A percentile compares a stretch with the other conserved stretches of the same genome.
Conservation (phyloP, 345 rosid species). For the Hypericum perforatum region DNA sequence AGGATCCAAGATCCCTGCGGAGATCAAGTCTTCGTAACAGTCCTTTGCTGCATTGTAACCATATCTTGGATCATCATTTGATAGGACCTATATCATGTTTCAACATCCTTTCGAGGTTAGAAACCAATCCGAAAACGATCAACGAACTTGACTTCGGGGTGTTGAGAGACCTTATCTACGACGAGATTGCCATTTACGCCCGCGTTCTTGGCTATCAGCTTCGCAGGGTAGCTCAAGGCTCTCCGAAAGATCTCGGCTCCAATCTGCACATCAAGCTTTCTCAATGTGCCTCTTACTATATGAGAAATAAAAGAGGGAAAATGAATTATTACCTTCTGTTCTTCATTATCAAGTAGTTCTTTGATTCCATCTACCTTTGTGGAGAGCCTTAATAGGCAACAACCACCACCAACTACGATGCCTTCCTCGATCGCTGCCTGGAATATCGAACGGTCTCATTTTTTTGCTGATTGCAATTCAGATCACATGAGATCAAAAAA, state of each 20-base stretch:
- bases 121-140: not conserved
- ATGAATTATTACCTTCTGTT: constrained; percentile 50
- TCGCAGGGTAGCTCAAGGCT: constrained; percentile 72
- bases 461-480: not conserved
- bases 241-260: constrained; percentile 87
- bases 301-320: not conserved
- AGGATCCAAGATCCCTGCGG: constrained; percentile 82
- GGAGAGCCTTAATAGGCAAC: constrained; percentile 69
- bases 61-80: constrained; percentile 33
- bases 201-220: constrained; percentile 76
- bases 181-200: constrained; percentile 72
- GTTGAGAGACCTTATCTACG: constrained; percentile 48
- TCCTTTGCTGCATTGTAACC: constrained; percentile 87
- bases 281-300: not conserved
- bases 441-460: constrained; percentile 15
- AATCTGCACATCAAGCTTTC: constrained; percentile 32
- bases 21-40: constrained; percentile 65
- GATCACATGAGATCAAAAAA: not conserved
- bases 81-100: constrained; percentile 42
- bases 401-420: constrained; percentile 87
- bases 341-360: constrained; percentile 55
- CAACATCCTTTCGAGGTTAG: not conserved
- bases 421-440: constrained; percentile 98
- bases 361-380: constrained; percentile 57
- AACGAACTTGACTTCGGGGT: constrained; percentile 5